Base-by-base conservation (phyloP, 805 yeast species). In the Hanseniaspora valbyensis region DNA sequence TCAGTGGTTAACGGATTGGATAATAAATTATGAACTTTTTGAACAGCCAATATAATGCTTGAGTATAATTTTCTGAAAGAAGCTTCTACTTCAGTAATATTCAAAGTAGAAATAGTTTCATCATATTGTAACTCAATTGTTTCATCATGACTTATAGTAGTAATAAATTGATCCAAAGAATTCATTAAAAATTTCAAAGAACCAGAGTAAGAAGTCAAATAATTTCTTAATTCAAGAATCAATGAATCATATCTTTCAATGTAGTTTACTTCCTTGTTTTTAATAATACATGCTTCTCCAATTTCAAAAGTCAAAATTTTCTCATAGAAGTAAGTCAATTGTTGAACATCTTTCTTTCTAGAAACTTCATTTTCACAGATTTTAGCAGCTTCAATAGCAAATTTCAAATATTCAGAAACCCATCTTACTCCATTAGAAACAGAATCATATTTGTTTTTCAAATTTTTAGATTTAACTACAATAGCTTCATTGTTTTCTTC, bases 21-120 rank as follows among this genome's bases (percentile, higher is more conserved):
- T 6, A 25, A 5, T 4, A 25, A 26, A 8, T 25, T 39, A 16
- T 39, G 4, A 26, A 25, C 14, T 39, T 48, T 75, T 64, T 89
- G 96, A 56, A 83, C 73, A 0, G 81, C 73, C 28, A 89, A 69
- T 49, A 88, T 65, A 18, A 86, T 72, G 2, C 81, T 72, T 16
- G 75, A 75, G 3, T 80, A 70, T 2, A 83, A 58, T 19, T 72
- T 67, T 50, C 81, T 69, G 53, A 81, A 69, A 2, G 66, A 57
- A 2, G 50, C 43, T 83, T 87, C 40, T 77, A 54, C 4, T 60
- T 67, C 30, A 68, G 69, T 3, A 69, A 50, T 1, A 19, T 32
- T 18, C 4, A n/a, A 13, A 5, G 32, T 8, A 25, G 42, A 39
- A 16, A 25, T 26, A 25, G 4, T 5, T n/a, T 39, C 32, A n/a